Percentiles rank a stretch among this genome's conserved stretches.
Conservation (phyloP, 305 asterid species). For the Fraxinus paxiana region DNA sequence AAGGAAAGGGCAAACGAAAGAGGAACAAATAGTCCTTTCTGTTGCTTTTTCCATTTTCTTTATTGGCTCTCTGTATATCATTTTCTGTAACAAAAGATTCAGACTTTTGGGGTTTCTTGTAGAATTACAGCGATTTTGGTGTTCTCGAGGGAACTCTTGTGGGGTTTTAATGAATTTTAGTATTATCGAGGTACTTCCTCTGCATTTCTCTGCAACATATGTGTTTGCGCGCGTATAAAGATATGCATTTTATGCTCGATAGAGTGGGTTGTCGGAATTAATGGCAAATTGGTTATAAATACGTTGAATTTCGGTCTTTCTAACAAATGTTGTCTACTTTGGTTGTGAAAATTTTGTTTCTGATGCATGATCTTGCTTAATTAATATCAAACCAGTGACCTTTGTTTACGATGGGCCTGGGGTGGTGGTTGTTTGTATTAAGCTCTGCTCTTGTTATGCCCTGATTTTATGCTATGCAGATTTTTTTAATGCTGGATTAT, state of each 20-base stretch:
- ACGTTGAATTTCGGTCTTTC: background rate
- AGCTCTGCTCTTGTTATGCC: background rate
- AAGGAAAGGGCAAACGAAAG: conserved; percentile 16
- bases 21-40: conserved; percentile 7
- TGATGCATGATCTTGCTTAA: background rate
- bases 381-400: background rate
- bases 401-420: background rate
- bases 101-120: conserved; percentile 11
- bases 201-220: background rate
- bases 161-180: background rate
- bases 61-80: background rate
- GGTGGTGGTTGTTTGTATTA: background rate
- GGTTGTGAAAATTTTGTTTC: background rate
- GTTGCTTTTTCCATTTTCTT: conserved; percentile 18
- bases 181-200: conserved; percentile 5
- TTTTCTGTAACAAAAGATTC: background rate
- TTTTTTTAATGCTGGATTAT: background rate
- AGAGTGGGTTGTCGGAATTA: background rate
- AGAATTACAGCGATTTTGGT: background rate
- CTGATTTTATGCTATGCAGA: background rate
- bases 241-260: conserved; percentile 9
- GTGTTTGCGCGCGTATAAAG: background rate
- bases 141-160: background rate
- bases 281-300: background rate
- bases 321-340: background rate